Base-by-base conservation (phyloP, 352 stramenopile species). In the Pythium brachiatum region DNA sequence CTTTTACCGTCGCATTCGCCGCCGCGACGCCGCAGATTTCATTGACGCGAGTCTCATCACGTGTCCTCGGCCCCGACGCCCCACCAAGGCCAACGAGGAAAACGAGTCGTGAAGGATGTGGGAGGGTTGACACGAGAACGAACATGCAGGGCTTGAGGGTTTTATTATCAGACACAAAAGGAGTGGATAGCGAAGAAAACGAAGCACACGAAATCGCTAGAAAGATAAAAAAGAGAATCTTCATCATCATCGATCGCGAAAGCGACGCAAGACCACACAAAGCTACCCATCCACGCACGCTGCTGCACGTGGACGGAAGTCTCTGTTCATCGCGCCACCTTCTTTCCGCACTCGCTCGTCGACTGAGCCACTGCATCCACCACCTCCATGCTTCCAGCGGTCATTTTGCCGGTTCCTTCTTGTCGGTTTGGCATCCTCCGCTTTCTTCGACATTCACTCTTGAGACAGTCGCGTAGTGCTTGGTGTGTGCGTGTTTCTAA, bases 111-210 rank as follows among this genome's bases (percentile, higher is more conserved):
- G 11, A n/a, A 15, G 21, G 32, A 46, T 27, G 23, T 31, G 9
- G 50, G 5, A 20, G 16, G 29, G 29, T 11, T 9, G 5, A 27
- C 7, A 38, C 20, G 6, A 27, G 43, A 44, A 23, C 15, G 1
- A 20, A 34, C 16, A 46, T 44, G 31, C 23, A 52, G 25, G 11
- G 36, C 36, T 64, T 51, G 59, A 48, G 41, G 58, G 71, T 73
- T 77, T 78, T 84, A 81, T 76, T 85, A 81, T 80, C 68, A 81
- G 63, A 82, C 76, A 85, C 73, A 79, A 70, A 76, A 74, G 64
- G 72, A 29, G 46, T 20, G 48, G 57, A 53, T 72, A 56, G 60
- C 65, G 69, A 81, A 82, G 73, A 78, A 76, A 76, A 69, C 63
- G 64, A 79, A 81, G 69, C 31, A 68, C 52, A 62, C 56, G 52